A percentile compares a stretch with the other conserved stretches of the same genome.
Conservation (phyloP, 169 alveolate genomes). For the Plasmodium vinckei region DNA sequence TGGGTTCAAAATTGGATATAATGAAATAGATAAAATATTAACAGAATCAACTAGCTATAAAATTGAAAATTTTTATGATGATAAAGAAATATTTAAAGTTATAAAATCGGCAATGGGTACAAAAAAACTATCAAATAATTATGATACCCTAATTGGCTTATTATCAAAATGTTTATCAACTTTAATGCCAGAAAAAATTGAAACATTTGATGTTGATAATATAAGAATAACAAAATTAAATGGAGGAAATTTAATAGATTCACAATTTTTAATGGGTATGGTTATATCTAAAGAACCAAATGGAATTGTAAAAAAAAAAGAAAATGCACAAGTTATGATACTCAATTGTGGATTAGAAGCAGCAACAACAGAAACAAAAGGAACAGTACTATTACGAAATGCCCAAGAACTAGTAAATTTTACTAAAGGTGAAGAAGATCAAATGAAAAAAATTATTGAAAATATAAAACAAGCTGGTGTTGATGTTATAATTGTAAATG, state of each 20-base stretch:
- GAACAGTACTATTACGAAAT: constrained; percentile 97
- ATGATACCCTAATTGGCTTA: constrained; percentile 78
- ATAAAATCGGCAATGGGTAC: constrained; percentile 83
- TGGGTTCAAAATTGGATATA: constrained; percentile 91
- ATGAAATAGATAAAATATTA: constrained; percentile 40
- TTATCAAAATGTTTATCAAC: constrained; percentile 93
- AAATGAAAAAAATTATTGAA: constrained; percentile 90
- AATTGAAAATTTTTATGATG: constrained; percentile 82
- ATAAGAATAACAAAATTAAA: constrained; percentile 97
- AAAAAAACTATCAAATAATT: constrained; percentile 75
- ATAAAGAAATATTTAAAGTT: constrained; percentile 84
- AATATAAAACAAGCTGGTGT: constrained; percentile 92
- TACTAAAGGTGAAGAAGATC: constrained; percentile 93
- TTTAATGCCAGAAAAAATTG: constrained; percentile 93
- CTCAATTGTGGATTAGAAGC: constrained; percentile 97
- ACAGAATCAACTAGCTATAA: constrained; percentile 73
- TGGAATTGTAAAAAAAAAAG: constrained; percentile 94
- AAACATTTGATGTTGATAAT: constrained; percentile 96
- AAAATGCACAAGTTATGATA: constrained; percentile 96
- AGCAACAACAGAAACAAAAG: constrained; percentile 97
- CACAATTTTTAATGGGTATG: constrained; percentile 94
- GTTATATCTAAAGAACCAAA: constrained; percentile 92
- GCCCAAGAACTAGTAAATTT: constrained; percentile 96
- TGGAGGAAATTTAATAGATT: constrained; percentile 95
- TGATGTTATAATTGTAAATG: constrained; percentile 93